Conservation (phyloP, 768 basidiomycete genomes). For the Thelephora aurantiotincta region DNA sequence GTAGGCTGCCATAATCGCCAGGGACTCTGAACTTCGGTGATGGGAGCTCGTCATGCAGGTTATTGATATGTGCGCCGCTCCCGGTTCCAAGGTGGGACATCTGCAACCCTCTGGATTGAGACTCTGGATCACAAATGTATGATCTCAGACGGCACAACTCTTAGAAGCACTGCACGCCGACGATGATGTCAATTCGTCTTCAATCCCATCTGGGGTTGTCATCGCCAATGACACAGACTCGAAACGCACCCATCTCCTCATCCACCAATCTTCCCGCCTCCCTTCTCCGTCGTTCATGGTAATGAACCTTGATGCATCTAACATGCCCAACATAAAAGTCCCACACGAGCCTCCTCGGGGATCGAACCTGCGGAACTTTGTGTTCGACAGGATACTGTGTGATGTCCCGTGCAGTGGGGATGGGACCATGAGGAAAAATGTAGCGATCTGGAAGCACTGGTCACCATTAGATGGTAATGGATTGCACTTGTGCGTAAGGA, state of each 20-base stretch:
- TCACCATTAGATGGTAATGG: slow-evolving; percentile 81
- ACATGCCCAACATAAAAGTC: slow-evolving; percentile 56
- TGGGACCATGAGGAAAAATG: slow-evolving; percentile 89
- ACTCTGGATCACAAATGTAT: slow-evolving; percentile 1
- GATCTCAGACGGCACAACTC: slow-evolving; percentile 73
- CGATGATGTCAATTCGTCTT: slow-evolving; percentile 46
- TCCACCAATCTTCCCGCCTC: slow-evolving; percentile 92
- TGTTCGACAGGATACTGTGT: slow-evolving; percentile 88
- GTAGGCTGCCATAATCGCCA: slow-evolving; percentile 22
- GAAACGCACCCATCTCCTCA: slow-evolving; percentile 89
- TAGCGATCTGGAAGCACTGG: slow-evolving; percentile 93
- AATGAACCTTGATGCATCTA: slow-evolving; percentile 90
- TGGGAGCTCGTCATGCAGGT: slow-evolving; percentile 27
- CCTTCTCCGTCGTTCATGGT: slow-evolving; percentile 89
- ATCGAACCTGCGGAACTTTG: slow-evolving; percentile 32
- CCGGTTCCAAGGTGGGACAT: slow-evolving; percentile 73
- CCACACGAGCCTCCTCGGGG: slow-evolving; percentile 16
- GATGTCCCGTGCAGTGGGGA: slow-evolving; percentile 98
- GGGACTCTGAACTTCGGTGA: not conserved
- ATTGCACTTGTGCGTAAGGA: slow-evolving; percentile 57
- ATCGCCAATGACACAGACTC: slow-evolving; percentile 93
- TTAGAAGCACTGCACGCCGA: slow-evolving; percentile 87
- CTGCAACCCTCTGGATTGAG: not conserved
- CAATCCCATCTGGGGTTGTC: slow-evolving; percentile 71
- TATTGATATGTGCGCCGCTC: slow-evolving; percentile 97